Conservation (phyloP, 495 filamentous ascomycete genomes). For the Sordaria brevicollis region DNA sequence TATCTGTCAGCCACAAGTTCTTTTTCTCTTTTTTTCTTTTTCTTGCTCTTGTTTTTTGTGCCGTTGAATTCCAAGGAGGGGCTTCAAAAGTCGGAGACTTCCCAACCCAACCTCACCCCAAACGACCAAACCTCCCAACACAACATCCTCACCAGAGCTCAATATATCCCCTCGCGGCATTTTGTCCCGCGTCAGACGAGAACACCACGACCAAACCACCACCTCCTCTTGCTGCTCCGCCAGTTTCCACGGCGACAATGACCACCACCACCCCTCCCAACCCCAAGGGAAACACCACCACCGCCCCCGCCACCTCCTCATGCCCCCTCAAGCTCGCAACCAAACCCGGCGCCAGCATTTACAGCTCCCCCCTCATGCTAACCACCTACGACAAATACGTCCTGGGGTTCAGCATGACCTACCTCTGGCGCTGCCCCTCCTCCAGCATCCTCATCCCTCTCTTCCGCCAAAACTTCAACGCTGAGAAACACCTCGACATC, state of each 20-base stretch:
- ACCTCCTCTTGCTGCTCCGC: too few relatives aligned
- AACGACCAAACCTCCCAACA: too few relatives aligned
- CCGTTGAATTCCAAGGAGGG: too few relatives aligned
- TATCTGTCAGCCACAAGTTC: too few relatives aligned
- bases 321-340: neutral
- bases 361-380: conserved; percentile 10
- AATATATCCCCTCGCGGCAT: too few relatives aligned
- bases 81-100: too few relatives aligned
- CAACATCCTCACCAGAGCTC: neutral
- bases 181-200: too few relatives aligned
- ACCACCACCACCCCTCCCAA: neutral
- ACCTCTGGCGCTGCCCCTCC: conserved; percentile 25
- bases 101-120: too few relatives aligned
- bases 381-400: conserved; percentile 24
- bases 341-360: neutral
- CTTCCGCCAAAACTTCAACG: conserved; percentile 20
- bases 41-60: too few relatives aligned
- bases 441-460: conserved; percentile 23
- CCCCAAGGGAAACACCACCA: neutral
- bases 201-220: neutral
- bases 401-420: conserved; percentile 21
- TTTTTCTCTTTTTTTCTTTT: too few relatives aligned
- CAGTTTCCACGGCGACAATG: neutral
- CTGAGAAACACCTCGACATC: conserved; percentile 27
- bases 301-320: neutral